Percentiles rank a stretch among this genome's conserved stretches.
Conservation (phyloP, 2,329 filamentous ascomycete species). For the Xylaria sp. region DNA sequence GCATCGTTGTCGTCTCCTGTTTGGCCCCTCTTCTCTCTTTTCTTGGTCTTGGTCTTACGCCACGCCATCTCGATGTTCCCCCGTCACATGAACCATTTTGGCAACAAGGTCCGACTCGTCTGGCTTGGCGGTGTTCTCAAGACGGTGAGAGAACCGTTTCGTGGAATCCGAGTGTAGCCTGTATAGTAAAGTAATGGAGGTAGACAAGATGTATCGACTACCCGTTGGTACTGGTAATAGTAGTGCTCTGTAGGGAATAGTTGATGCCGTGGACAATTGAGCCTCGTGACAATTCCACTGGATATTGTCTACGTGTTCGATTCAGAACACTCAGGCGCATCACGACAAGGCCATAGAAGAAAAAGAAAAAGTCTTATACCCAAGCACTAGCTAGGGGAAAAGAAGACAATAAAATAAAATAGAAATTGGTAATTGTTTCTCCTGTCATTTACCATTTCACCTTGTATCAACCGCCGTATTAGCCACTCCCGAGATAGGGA, state of each 20-base stretch:
- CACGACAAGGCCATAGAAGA: neutral
- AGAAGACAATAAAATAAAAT: neutral
- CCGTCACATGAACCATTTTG: slow-evolving; percentile 14
- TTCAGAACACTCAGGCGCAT: neutral
- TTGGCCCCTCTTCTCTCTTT: neutral
- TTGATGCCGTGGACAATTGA: neutral
- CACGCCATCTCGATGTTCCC: slow-evolving; percentile 5
- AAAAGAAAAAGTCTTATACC: neutral
- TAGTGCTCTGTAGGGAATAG: neutral
- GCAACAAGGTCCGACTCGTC: slow-evolving; percentile 1
- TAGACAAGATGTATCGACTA: neutral
- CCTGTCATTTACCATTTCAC: neutral
- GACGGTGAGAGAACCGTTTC: slow-evolving; percentile 3
- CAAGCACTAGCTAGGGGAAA: slow-evolving; percentile 13
- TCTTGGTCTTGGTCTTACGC: neutral
- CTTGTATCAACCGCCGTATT: neutral
- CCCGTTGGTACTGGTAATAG: neutral
- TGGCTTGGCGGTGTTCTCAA: neutral
- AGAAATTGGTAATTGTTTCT: neutral
- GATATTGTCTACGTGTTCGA: slow-evolving; percentile 1
- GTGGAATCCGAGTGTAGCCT: neutral
- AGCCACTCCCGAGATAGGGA: neutral
- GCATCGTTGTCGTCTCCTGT: neutral
- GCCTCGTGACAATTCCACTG: slow-evolving; percentile 16
- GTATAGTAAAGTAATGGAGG: neutral